phyloP scores from a whole-genome alignment of 2,329 filamentous ascomycete species.

The Nemania diffusa region DNA sequence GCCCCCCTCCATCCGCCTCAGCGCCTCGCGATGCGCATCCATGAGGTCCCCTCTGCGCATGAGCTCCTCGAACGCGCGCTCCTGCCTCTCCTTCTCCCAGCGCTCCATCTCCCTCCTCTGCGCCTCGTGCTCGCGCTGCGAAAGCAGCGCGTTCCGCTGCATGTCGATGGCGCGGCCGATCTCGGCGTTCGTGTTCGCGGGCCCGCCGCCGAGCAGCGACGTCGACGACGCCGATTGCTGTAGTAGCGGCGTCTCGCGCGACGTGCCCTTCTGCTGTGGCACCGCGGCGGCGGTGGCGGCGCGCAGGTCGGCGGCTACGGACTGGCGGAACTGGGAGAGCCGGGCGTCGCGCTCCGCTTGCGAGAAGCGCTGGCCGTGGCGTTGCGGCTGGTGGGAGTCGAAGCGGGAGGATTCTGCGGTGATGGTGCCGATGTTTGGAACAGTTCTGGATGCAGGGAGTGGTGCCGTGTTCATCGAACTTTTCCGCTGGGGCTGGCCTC shows the following conservation, averaged over 20 bases:
- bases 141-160: constrained; percentile 66
- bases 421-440: constrained; percentile 36
- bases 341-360: constrained; percentile 64
- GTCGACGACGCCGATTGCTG: constrained; percentile 47
- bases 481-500: constrained; percentile 26
- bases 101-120: constrained; percentile 68
- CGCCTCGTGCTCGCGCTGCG: constrained; percentile 71
- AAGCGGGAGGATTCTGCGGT: constrained; percentile 55
- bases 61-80: constrained; percentile 74
- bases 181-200: constrained; percentile 52
- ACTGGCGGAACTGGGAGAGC: constrained; percentile 74
- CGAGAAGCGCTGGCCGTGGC: constrained; percentile 57
- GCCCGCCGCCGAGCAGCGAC: constrained; percentile 35
- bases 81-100: constrained; percentile 66
- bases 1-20: constrained; percentile 78
- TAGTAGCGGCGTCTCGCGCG: constrained; percentile 54
- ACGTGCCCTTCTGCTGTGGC: constrained; percentile 38
- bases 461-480: constrained; percentile 14
- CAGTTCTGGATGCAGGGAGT: constrained; percentile 20
- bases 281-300: constrained; percentile 52
- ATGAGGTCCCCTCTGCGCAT: constrained; percentile 82
- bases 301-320: constrained; percentile 70
- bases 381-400: constrained; percentile 66
- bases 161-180: constrained; percentile 62
- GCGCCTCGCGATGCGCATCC: constrained; percentile 79